Evolutionary conservation across 306 rosid species (phyloP).

Genomic region (Casuarina equisetifolia): DNA sequence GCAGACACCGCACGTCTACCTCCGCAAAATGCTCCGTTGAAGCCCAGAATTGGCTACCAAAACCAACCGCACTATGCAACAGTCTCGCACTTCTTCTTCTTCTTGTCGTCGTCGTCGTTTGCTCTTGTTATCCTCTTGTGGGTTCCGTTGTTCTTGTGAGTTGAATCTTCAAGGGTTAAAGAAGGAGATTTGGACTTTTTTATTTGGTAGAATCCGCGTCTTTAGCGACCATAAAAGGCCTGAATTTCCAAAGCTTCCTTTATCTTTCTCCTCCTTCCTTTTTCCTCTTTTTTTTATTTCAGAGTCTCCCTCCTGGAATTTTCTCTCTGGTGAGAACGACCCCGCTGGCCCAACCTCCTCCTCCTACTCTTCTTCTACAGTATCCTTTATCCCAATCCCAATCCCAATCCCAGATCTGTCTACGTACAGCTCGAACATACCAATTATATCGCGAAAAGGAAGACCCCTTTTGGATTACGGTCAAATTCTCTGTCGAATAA

Average conservation of each 20-base stretch:
- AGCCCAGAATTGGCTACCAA: background rate
- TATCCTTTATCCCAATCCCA: background rate
- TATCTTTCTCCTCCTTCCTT: background rate
- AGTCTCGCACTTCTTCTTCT: slow-evolving; percentile 9
- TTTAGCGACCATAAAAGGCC: background rate
- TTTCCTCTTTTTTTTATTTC: slow-evolving; percentile 3
- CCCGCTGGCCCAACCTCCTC: too few species aligned
- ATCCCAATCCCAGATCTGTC: background rate
- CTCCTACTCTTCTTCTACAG: slow-evolving; percentile 8
- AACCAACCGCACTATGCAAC: slow-evolving; percentile 17
- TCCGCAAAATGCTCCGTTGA: background rate
- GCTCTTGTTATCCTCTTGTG: background rate
- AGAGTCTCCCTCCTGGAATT: slow-evolving; percentile 25
- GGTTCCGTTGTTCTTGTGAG: slow-evolving; percentile 10
- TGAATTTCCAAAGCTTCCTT: slow-evolving; percentile 41
- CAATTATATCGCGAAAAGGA: slow-evolving; percentile 30
- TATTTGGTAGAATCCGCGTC: slow-evolving; percentile 52
- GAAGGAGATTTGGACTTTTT: slow-evolving; percentile 17
- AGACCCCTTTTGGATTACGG: slow-evolving; percentile 13
- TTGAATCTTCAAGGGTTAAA: slow-evolving; percentile 42
- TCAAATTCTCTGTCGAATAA: slow-evolving; percentile 10
- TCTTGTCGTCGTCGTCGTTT: background rate
- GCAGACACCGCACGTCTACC: too few species aligned
- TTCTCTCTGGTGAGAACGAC: slow-evolving; percentile 45
- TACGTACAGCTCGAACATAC: slow-evolving; percentile 15